Base-by-base conservation (phyloP, 164 flowering plant genomes). In the Stephania cephalantha region DNA sequence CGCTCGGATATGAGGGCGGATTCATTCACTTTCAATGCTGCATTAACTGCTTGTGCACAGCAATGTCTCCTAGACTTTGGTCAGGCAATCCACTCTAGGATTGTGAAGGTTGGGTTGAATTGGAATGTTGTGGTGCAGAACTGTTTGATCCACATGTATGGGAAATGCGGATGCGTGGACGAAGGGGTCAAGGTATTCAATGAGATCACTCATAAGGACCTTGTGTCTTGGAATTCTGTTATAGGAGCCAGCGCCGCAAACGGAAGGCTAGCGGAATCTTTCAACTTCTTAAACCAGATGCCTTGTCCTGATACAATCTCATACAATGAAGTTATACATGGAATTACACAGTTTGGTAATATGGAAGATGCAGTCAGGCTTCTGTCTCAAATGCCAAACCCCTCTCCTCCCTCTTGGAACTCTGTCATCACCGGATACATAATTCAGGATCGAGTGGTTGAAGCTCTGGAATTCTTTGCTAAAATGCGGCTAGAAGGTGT, bases 401-500 rank as follows among this genome's bases (percentile, higher is more conserved):
- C 96, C 1, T 82, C 86, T 81, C 85, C 93, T 29, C 86, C 96
- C n/a, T 86, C 96, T 5, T 91, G 93, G 93, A 91, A 85, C 79
- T 85, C 93, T 4, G 84, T 91, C 4, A 76, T 91, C 46, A 78
- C 91, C 29, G 94, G 90, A 29, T 87, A 79, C 74, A 86, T 88
- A 1, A 87, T 86, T 74, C 73, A 86, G 68, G 79, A 82, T 31
- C 82, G 74, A 71, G 75, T 76, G 18, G 46, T 50, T 63, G 84
- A 90, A 79, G 94, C 91, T 58, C 75, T 89, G 78, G 80, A 75
- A 6, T 79, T 86, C 71, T 84, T 89, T 77, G 48, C 67, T 46
- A 74, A 78, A 76, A 91, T 91, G 97, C 91, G 89, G 22, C 67
- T 73, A 0, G 30, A 63, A 12, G 86, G 68, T 13, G 68, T 86